Evolutionary conservation across 179 eudicot species (phyloP).

Genomic region (Camellia oleifera): DNA sequence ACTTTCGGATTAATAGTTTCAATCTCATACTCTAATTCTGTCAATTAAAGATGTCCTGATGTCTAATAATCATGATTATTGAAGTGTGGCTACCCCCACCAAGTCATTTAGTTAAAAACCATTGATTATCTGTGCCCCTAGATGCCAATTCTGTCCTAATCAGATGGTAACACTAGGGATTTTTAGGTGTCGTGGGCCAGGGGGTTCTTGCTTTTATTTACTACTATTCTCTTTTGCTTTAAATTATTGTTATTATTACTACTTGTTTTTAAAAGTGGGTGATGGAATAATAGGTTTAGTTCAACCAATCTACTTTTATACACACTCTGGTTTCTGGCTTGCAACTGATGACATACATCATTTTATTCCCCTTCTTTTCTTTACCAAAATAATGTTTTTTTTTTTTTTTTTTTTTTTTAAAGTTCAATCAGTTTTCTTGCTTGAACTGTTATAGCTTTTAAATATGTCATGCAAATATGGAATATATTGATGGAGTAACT

Average conservation of each 20-base stretch:
- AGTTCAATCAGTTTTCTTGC: background rate
- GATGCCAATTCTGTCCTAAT: too few species aligned
- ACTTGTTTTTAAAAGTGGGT: conserved; percentile 8
- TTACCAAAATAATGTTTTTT: background rate
- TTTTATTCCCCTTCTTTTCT: background rate
- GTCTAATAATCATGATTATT: background rate
- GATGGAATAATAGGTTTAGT: background rate
- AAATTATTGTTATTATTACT: background rate
- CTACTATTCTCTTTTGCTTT: background rate
- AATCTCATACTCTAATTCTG: too few species aligned
- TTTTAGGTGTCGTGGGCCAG: conserved; percentile 13
- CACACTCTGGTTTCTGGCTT: conserved; percentile 2
- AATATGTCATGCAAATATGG: background rate
- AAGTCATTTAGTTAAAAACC: background rate
- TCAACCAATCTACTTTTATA: background rate
- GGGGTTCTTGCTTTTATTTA: background rate
- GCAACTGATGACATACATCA: conserved; percentile 8
- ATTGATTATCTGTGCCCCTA: background rate
- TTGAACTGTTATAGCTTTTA: background rate
- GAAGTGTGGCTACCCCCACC: background rate
- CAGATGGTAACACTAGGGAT: background rate
- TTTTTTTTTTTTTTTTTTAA: background rate
- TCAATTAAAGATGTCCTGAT: too few species aligned
- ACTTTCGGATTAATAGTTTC: too few species aligned
- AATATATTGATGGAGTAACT: too few species aligned